These are phyloP conservation scores for Melocanna baccifera DNA, from an alignment of 176 grass and related monocot species.

Conservation along the genomic window DNA sequence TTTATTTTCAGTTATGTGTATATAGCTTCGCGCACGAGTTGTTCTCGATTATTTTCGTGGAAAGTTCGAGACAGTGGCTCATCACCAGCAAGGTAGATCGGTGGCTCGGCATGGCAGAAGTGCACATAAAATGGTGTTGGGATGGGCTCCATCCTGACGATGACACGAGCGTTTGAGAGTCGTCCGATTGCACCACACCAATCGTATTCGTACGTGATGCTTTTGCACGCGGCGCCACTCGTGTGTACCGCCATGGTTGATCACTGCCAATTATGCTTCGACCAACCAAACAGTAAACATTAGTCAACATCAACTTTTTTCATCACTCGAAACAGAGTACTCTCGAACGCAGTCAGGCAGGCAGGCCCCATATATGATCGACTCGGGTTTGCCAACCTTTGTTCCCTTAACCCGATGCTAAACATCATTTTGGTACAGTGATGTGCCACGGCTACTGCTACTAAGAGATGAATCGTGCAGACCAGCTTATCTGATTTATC, in stretches of 20 bases:
- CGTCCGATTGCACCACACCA: not conserved
- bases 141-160: not conserved
- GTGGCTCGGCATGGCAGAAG: not conserved
- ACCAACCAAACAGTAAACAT: not conserved
- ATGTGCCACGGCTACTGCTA: not conserved
- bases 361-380: not conserved
- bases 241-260: not conserved
- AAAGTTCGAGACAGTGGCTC: not conserved
- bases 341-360: not conserved
- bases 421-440: not conserved
- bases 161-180: not conserved
- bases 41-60: not conserved
- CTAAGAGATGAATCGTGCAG: not conserved
- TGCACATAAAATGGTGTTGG: not conserved
- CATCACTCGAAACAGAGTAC: not conserved
- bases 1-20: not conserved
- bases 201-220: not conserved
- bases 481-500: too few species aligned
- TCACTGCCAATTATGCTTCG: not conserved
- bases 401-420: not conserved
- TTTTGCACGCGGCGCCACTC: not conserved
- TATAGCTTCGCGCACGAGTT: not conserved
- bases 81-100: not conserved
- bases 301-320: not conserved
- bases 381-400: not conserved